Conservation (phyloP, 768 basidiomycete genomes). For the Trametes cinnabarina region DNA sequence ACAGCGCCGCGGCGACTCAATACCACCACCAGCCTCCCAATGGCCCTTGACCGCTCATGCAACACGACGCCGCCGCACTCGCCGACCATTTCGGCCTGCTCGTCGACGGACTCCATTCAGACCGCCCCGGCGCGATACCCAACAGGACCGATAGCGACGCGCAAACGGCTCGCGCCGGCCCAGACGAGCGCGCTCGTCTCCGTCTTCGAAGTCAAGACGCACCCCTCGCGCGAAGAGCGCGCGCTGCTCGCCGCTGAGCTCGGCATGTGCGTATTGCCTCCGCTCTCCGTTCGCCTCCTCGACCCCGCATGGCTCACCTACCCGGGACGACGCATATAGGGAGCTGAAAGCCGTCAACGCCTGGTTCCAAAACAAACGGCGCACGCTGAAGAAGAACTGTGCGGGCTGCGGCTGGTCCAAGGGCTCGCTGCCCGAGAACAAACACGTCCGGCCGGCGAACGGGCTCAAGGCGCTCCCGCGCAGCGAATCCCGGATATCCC, state of each 20-base stretch:
- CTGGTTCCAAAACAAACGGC: constrained; percentile 84
- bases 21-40: too few relatives aligned
- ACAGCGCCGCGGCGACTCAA: background rate
- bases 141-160: constrained; percentile 22
- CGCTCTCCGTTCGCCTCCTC: too few relatives aligned
- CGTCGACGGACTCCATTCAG: constrained; percentile 3
- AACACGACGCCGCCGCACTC: constrained; percentile 10
- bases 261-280: constrained; percentile 34
- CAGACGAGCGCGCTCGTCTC: constrained; percentile 37
- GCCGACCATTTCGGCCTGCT: constrained; percentile 8
- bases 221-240: constrained; percentile 44
- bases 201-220: constrained; percentile 36
- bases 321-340: constrained; percentile 26
- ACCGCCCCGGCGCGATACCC: background rate
- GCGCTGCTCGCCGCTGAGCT: constrained; percentile 38
- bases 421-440: constrained; percentile 20
- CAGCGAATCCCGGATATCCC: constrained; percentile 35
- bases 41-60: background rate
- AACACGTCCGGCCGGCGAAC: constrained; percentile 24
- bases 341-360: constrained; percentile 55
- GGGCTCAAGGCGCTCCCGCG: constrained; percentile 26
- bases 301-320: background rate
- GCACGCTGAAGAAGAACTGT: constrained; percentile 43
- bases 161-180: constrained; percentile 26
- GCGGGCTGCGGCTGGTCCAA: constrained; percentile 20